These are phyloP conservation scores for Athelia psychrophila DNA, from an alignment of 1,284 basidiomycete genomes.

Conservation along the genomic window DNA sequence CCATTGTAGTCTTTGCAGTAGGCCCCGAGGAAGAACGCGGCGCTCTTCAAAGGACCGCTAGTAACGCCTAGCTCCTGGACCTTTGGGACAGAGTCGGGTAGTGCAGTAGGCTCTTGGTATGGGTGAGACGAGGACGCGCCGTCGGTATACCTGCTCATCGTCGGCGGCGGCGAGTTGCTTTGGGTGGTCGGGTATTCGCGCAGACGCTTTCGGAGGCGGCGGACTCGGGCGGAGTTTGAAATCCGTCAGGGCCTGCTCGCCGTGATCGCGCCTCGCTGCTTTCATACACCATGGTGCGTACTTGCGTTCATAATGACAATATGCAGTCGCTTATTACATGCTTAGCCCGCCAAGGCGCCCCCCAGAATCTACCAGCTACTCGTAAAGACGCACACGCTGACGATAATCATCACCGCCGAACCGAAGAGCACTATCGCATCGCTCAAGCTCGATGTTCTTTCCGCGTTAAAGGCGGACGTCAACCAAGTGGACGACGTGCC, in stretches of 20 bases:
- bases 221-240: neutral
- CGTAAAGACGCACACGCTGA: slow-evolving; percentile 68
- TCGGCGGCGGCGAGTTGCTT: slow-evolving; percentile 5
- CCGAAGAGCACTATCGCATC: slow-evolving; percentile 51
- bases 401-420: slow-evolving; percentile 54
- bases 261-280: neutral
- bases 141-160: slow-evolving; percentile 53
- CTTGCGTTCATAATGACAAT: neutral
- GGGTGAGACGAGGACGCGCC: slow-evolving; percentile 38
- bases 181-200: neutral
- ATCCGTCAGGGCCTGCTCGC: neutral
- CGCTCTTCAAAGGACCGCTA: slow-evolving; percentile 94
- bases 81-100: slow-evolving; percentile 74
- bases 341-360: slow-evolving; percentile 38
- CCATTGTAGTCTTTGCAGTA: slow-evolving; percentile 98
- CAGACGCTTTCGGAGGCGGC: neutral
- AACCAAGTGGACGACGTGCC: slow-evolving; percentile 41
- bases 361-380: slow-evolving; percentile 63
- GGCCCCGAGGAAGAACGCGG: slow-evolving; percentile 96
- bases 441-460: slow-evolving; percentile 61
- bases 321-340: neutral
- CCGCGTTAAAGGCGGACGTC: slow-evolving; percentile 53
- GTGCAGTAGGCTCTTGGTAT: slow-evolving; percentile 71
- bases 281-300: neutral
- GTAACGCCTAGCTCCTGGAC: slow-evolving; percentile 91